Evolutionary conservation across 148 eudicot genomes (phyloP), one percentile per base, ranked within the genome.

Genomic region (Chenopodium formosanum): DNA sequence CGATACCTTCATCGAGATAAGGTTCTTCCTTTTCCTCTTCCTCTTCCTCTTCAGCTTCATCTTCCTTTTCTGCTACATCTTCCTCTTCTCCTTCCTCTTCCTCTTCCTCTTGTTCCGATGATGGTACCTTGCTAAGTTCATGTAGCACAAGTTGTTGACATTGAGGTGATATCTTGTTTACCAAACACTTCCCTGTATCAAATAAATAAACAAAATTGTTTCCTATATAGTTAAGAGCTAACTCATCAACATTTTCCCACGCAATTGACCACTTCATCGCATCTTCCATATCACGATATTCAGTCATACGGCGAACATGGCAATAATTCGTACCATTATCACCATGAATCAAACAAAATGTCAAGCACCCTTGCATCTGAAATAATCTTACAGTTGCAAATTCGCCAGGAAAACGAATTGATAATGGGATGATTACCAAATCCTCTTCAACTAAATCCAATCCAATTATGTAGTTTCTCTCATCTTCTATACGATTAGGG

Each of bases 151-250:
- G 75, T 11, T 70, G 67, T 1, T n/a, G 12, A 48, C 0, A 48
- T 12, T 64, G 12, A 48, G 10, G 14, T 48, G 52, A 7, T 5
- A 65, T 5, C 22, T 16, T 52, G 12, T 25, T 19, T 13, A 79
- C 82, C 76, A 79, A 56, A 53, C 75, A 70, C 52, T 79, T 70
- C 2, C 82, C 69, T 1, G 69, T 70, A 52, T 70, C 82, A 11
- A 74, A 34, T 20, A 79, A 32, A 44, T 79, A 22, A 60, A 31
- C 10, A 17, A 17, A 37, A 7, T 4, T 20, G 7, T 1, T 12
- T 40, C 44, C 44, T 40, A 40, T 40, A 6, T 40, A 40, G 44
- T 40, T 40, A 40, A 40, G 7, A 4, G 8, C 5, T 40, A 6
- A 40, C 7, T 6, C 44, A 40, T 6, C 5, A 4, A 0, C 44